Evolutionary conservation across 2,329 filamentous ascomycete genomes (phyloP).

Genomic region (Calonectria crousiana): DNA sequence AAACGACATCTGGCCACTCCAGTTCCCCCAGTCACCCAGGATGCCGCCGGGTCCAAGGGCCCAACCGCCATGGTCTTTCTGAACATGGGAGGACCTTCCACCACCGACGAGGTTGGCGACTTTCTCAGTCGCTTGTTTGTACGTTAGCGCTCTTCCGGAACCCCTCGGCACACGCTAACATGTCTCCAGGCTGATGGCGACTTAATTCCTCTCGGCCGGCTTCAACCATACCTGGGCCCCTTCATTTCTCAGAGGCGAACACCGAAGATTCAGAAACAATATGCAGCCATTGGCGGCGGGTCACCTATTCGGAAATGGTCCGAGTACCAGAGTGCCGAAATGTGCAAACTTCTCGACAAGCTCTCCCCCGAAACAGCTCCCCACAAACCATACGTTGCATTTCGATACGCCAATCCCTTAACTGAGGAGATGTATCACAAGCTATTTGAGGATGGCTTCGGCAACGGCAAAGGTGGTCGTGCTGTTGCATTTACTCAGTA

Average conservation of each 20-base stretch:
- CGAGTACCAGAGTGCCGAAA: constrained; percentile 91
- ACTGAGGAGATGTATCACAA: constrained; percentile 93
- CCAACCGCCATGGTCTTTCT: constrained; percentile 98
- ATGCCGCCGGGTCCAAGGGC: constrained; percentile 77
- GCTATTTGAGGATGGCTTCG: constrained; percentile 90
- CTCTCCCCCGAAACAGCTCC: constrained; percentile 93
- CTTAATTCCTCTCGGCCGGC: constrained; percentile 91
- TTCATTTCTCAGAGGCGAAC: constrained; percentile 88
- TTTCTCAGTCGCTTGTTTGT: constrained; percentile 95
- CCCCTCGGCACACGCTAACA: constrained; percentile 27
- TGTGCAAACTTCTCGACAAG: constrained; percentile 96
- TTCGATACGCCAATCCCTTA: constrained; percentile 92
- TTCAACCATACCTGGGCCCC: constrained; percentile 92
- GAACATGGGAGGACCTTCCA: constrained; percentile 98
- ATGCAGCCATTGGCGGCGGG: constrained; percentile 94
- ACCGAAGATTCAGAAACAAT: constrained; percentile 97
- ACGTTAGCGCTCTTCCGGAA: constrained; percentile 51
- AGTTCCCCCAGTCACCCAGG: constrained; percentile 83
- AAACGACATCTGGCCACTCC: constrained; percentile 52
- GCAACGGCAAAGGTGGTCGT: constrained; percentile 87
- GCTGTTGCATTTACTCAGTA: constrained; percentile 99
- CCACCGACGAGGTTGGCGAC: constrained; percentile 86
- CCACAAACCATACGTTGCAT: constrained; percentile 97
- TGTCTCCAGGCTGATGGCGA: constrained; percentile 84
- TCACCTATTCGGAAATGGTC: constrained; percentile 99